Percentiles rank a stretch among this genome's conserved stretches.
These are phyloP conservation scores for Entamoeba moshkovskii DNA, from an alignment of 208 protist genomes.

Conservation along the genomic window DNA sequence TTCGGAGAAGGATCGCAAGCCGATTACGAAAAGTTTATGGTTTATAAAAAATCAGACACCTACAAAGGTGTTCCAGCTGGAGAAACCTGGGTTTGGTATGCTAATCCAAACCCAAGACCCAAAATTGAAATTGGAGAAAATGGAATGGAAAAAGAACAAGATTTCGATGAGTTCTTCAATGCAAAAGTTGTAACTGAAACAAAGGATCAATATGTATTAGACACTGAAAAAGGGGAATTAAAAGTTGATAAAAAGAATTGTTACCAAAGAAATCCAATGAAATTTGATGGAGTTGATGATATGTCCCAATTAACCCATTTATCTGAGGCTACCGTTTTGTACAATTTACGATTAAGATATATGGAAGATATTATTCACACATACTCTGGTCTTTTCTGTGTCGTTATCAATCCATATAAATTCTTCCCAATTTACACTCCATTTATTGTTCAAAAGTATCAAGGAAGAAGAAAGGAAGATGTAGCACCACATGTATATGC, in stretches of 20 bases:
- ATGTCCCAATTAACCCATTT: not conserved
- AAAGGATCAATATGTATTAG: not conserved
- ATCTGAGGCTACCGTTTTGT: not conserved
- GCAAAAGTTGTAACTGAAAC: not conserved
- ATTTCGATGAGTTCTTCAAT: not conserved
- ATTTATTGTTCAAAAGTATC: not conserved
- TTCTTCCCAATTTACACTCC: conserved; percentile 18
- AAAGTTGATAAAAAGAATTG: not conserved
- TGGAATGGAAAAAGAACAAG: not conserved
- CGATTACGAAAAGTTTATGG: not conserved
- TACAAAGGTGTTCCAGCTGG: not conserved
- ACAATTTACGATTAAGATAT: not conserved
- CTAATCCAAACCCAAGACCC: not conserved
- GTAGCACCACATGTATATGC: conserved; percentile 30
- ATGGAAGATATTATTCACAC: conserved; percentile 30
- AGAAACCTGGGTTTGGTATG: not conserved
- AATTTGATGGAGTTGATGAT: conserved; percentile 6
- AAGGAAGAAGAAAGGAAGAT: conserved; percentile 26
- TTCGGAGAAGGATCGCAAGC: not conserved
- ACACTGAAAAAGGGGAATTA: not conserved
- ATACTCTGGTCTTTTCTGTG: conserved; percentile 35
- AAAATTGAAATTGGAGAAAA: not conserved
- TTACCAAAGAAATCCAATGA: not conserved
- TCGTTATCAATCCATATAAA: conserved; percentile 37
- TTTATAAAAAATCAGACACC: not conserved